A percentile compares a stretch with the other conserved stretches of the same genome.
phyloP scores from a whole-genome alignment of 2,329 filamentous ascomycete species.

The Triangularia verruculosa region DNA sequence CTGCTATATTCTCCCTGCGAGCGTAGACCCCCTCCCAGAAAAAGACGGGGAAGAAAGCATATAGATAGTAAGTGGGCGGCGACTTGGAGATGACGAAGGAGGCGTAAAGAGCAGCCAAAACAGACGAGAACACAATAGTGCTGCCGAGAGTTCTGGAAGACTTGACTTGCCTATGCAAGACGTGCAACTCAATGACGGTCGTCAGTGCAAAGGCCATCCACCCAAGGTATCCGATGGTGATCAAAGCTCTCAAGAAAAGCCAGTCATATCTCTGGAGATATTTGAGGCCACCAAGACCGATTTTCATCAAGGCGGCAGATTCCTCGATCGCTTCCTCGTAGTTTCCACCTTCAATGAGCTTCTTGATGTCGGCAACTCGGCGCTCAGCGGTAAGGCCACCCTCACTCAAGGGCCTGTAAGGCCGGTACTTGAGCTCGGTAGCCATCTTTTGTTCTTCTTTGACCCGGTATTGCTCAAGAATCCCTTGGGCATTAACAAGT shows the following conservation, averaged over 20 bases:
- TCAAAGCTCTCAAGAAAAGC: constrained; percentile 85
- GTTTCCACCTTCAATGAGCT: constrained; percentile 62
- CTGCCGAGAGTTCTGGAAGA: constrained; percentile 60
- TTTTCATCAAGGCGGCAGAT: constrained; percentile 71
- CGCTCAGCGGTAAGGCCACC: constrained; percentile 60
- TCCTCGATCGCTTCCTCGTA: constrained; percentile 77
- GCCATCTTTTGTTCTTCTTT: constrained; percentile 83
- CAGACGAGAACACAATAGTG: constrained; percentile 67
- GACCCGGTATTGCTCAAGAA: constrained; percentile 93
- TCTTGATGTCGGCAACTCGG: constrained; percentile 64
- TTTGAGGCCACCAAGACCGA: constrained; percentile 76
- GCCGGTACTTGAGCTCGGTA: constrained; percentile 71
- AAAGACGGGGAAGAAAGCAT: constrained; percentile 85
- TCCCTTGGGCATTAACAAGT: constrained; percentile 78
- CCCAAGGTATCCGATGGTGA: constrained; percentile 87
- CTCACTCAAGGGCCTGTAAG: constrained; percentile 68
- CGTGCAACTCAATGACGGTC: constrained; percentile 83
- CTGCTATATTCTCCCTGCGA: constrained; percentile 63
- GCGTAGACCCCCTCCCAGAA: constrained; percentile 98
- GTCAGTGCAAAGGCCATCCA: constrained; percentile 94
- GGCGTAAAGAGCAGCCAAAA: constrained; percentile 72
- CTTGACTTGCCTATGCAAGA: constrained; percentile 67
- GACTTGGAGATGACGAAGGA: constrained; percentile 78
- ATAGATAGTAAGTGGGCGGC: constrained; percentile 81
- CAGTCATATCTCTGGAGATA: constrained; percentile 99